Percentiles rank a stretch among this genome's conserved stretches.
These are phyloP conservation scores for Stephania yunnanensis DNA, from an alignment of 164 flowering plant genomes.

Conservation along the genomic window DNA sequence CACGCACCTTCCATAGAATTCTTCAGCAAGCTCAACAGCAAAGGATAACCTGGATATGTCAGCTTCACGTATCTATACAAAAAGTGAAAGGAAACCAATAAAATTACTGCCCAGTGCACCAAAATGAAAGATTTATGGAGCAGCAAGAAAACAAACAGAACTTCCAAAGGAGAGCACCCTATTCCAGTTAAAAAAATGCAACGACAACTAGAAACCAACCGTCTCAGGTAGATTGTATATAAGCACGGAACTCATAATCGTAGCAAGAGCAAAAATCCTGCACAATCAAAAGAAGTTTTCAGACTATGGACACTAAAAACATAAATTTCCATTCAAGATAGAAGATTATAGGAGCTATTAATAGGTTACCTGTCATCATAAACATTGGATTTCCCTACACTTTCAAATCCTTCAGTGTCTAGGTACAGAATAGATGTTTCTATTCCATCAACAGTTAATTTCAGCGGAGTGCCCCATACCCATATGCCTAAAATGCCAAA, in stretches of 20 bases:
- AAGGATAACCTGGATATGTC: slow-evolving; percentile 95
- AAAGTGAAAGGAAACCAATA: slow-evolving; percentile 4
- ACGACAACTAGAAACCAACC: slow-evolving; percentile 40
- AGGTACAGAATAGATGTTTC: slow-evolving; percentile 88
- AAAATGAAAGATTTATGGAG: background rate
- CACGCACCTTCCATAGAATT: slow-evolving; percentile 92
- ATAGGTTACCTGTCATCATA: slow-evolving; percentile 83
- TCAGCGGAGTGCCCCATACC: slow-evolving; percentile 93
- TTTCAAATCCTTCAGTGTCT: slow-evolving; percentile 99
- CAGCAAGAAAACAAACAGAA: slow-evolving; percentile 1
- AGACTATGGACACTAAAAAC: background rate
- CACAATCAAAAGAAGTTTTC: slow-evolving; percentile 8
- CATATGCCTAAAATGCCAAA: slow-evolving; percentile 63
- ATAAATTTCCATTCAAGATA: background rate
- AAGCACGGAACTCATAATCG: slow-evolving; percentile 96
- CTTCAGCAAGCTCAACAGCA: slow-evolving; percentile 99
- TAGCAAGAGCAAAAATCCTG: slow-evolving; percentile 97
- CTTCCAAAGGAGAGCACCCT: background rate
- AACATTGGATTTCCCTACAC: slow-evolving; percentile 97
- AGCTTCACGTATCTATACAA: slow-evolving; percentile 90
- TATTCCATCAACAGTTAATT: slow-evolving; percentile 66
- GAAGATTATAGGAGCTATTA: slow-evolving; percentile 8
- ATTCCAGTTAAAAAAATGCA: background rate
- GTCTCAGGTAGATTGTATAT: slow-evolving; percentile 96
- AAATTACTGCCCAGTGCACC: background rate